Evolutionary conservation across 2,329 filamentous ascomycete genomes (phyloP).

Genomic region (Ilyonectria robusta): DNA sequence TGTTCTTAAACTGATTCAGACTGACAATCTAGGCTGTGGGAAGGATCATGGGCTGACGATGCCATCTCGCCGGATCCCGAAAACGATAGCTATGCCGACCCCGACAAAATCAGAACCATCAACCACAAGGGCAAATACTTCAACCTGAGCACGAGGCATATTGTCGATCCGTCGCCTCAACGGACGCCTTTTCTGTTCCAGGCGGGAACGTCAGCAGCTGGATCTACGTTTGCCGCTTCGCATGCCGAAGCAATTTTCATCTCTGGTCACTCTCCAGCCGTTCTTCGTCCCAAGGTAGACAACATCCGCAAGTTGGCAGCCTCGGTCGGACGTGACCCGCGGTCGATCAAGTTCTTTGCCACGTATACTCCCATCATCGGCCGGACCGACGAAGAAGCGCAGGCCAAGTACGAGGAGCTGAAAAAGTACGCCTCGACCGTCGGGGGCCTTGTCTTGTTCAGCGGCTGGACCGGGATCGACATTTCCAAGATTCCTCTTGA

Average conservation of each 20-base stretch:
- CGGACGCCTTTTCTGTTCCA: constrained; percentile 71
- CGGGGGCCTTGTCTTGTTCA: constrained; percentile 69
- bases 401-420: constrained; percentile 64
- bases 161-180: constrained; percentile 69
- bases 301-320: constrained; percentile 67
- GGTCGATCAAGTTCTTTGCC: constrained; percentile 69
- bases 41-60: constrained; percentile 70
- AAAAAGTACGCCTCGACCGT: constrained; percentile 67
- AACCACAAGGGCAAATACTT: constrained; percentile 73
- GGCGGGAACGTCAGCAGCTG: constrained; percentile 71
- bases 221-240: constrained; percentile 68
- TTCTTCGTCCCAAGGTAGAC: constrained; percentile 65
- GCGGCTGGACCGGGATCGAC: constrained; percentile 73
- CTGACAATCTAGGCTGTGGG: constrained; percentile 59
- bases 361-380: constrained; percentile 66
- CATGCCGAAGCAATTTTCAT: constrained; percentile 75
- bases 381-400: constrained; percentile 66
- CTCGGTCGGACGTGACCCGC: constrained; percentile 67
- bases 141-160: constrained; percentile 59
- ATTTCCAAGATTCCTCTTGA: constrained; percentile 70
- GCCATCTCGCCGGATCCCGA: constrained; percentile 68
- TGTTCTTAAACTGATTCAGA: fast-evolving
- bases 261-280: constrained; percentile 64
- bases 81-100: constrained; percentile 70
- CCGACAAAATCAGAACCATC: constrained; percentile 71